These are phyloP conservation scores for Physcomitrellopsis africana DNA, from an alignment of 225 moss, liverwort and hornwort species.

Conservation along the genomic window DNA sequence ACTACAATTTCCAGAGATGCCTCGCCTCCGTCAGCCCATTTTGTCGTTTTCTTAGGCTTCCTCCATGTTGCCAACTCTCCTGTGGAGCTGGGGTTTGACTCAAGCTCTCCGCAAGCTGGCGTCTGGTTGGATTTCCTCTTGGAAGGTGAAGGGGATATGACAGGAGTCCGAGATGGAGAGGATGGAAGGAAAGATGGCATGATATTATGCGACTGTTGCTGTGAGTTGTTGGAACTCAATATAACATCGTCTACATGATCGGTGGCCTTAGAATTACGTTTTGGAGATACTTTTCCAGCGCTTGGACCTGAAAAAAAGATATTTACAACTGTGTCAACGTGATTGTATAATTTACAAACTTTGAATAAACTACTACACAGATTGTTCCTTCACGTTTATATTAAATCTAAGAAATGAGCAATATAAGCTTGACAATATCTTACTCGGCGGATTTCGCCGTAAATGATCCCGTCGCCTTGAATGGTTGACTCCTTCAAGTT, in stretches of 20 bases:
- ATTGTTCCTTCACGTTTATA: neutral
- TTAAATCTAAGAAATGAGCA: neutral
- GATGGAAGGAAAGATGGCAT: conserved; percentile 46
- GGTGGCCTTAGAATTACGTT: neutral
- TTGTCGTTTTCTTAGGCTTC: conserved; percentile 40
- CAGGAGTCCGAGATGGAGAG: conserved; percentile 29
- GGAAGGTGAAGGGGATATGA: conserved; percentile 28
- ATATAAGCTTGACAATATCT: neutral
- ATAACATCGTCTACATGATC: conserved; percentile 39
- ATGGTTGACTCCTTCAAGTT: conserved; percentile 48
- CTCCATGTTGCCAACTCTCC: too few relatives aligned
- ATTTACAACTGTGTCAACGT: neutral
- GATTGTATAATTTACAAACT: neutral
- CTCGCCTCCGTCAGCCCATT: conserved; percentile 49
- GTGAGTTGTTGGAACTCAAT: conserved; percentile 26
- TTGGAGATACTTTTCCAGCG: conserved; percentile 38
- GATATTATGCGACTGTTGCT: conserved; percentile 30
- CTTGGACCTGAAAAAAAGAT: conserved; percentile 34
- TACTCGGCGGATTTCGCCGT: conserved; percentile 35
- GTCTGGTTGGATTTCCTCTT: conserved; percentile 11
- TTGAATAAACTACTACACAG: neutral
- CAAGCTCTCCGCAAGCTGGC: too few relatives aligned
- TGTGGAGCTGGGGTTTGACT: too few relatives aligned
- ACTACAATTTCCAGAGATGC: conserved; percentile 57
- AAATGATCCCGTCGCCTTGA: conserved; percentile 34